Evolutionary conservation across 805 yeast genomes (phyloP).

Genomic region (Kuraishia ogatae): DNA sequence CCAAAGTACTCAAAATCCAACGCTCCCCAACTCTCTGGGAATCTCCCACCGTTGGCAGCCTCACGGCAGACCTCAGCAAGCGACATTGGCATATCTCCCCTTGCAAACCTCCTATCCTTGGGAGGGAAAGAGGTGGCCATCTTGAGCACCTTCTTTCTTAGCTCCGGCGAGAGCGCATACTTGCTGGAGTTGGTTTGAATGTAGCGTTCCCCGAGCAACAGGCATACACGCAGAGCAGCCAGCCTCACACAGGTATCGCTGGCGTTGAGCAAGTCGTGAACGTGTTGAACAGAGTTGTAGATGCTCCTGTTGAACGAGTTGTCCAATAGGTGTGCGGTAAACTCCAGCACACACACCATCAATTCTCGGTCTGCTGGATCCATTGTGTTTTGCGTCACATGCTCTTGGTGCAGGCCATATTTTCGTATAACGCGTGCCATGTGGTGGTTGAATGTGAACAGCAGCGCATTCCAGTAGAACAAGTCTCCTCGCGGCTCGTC

Average conservation of each 20-base stretch:
- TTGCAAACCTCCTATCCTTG: slow-evolving; percentile 3
- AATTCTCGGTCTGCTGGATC: slow-evolving; percentile 34
- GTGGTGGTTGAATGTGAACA: slow-evolving; percentile 68
- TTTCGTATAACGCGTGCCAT: slow-evolving; percentile 44
- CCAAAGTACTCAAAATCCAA: slow-evolving; percentile 43
- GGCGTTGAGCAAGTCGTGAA: slow-evolving; percentile 49
- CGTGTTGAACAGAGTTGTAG: slow-evolving; percentile 57
- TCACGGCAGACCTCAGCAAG: background rate
- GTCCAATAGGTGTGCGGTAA: slow-evolving; percentile 55
- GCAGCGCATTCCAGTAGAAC: slow-evolving; percentile 65
- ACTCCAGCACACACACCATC: slow-evolving; percentile 45
- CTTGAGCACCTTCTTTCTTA: slow-evolving; percentile 38
- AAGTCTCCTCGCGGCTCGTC: slow-evolving; percentile 27
- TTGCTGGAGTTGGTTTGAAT: slow-evolving; percentile 34
- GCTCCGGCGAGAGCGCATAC: slow-evolving; percentile 32
- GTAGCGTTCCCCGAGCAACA: slow-evolving; percentile 53
- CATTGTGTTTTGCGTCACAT: slow-evolving; percentile 38
- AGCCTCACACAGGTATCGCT: slow-evolving; percentile 44
- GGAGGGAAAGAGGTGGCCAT: slow-evolving; percentile 36
- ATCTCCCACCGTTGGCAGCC: slow-evolving; percentile 5
- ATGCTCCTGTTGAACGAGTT: slow-evolving; percentile 61
- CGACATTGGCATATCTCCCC: background rate
- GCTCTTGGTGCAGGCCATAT: slow-evolving; percentile 40
- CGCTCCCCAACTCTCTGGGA: slow-evolving; percentile 49
- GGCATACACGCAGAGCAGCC: slow-evolving; percentile 29